These are phyloP conservation scores for Avena eriantha DNA, from an alignment of 176 grass and related monocot species.

Conservation along the genomic window DNA sequence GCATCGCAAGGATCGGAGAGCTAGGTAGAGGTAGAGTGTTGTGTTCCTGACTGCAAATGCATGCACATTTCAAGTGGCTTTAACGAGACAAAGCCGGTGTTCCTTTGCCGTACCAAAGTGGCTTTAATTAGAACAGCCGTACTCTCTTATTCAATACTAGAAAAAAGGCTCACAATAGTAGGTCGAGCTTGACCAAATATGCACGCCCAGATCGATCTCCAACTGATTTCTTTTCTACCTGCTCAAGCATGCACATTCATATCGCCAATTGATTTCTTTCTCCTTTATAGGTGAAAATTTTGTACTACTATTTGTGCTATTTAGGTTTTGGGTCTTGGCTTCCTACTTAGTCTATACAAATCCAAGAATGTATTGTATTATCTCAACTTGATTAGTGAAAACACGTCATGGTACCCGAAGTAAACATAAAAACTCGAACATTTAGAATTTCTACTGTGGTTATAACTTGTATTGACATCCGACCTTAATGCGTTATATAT, in stretches of 20 bases:
- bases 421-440: too few species aligned
- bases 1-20: too few species aligned
- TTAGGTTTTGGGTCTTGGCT: neutral
- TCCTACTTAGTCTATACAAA: neutral
- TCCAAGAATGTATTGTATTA: neutral
- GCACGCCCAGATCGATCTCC: neutral
- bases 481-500: too few species aligned
- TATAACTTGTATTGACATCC: too few species aligned
- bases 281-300: neutral
- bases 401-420: too few species aligned
- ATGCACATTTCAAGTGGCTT: slow-evolving; percentile 9
- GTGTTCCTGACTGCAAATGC: too few species aligned
- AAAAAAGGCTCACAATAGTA: slow-evolving; percentile 2
- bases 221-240: neutral
- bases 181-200: neutral
- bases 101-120: slow-evolving; percentile 49
- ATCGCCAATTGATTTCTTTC: neutral
- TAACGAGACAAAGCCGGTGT: slow-evolving; percentile 29
- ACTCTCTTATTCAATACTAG: neutral
- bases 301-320: neutral
- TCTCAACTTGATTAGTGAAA: neutral
- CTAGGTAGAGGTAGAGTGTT: neutral
- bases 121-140: too few species aligned
- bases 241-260: too few species aligned
- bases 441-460: too few species aligned